Evolutionary conservation across 768 basidiomycete genomes (phyloP), one percentile per base, ranked within the genome.

Genomic region (Podaxis sp.): DNA sequence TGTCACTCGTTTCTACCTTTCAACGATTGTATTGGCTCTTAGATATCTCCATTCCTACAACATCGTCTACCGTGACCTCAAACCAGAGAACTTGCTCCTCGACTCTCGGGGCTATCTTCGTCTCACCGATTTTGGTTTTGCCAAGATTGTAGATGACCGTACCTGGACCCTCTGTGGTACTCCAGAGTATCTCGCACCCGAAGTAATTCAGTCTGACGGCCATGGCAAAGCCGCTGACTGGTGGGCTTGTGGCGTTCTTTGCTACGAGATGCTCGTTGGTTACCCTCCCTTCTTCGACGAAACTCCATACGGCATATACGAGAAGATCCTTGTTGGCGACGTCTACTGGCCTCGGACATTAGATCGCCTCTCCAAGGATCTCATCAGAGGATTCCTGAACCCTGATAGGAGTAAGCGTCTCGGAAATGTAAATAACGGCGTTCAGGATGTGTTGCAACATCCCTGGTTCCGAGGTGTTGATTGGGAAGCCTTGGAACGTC

Each of bases 231-330:
- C 95, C 7, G 95, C 95, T 5, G 96, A 99, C 71, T 99, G 95
- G 95, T 99, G 97, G 97, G 96, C 97, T 7, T 90, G 95, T 68
- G 97, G 97, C 18, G 91, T 98, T 50, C 79, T 99, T 37, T 93
- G 92, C 72, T 99, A 96, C 72, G 97, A 99, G 73, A 98, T 98
- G 95, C 85, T 99, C 47, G 96, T 96, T 35, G 97, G 97, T 1
- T 98, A 96, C 70, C 95, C 96, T 27, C 97, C 97, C 21, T 99
- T 98, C 81, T 98, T 93, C 73, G 95, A 98, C 70, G 93, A 97
- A 72, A 93, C 93, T n/a, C 89, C 95, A 0, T 91, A 96, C 72
- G 95, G 93, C 50, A 98, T 98, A 74, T 98, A 98, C 73, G 96
- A 99, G 77, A 96, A 95, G 77, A 98, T 99, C 64, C 78, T 99